Evolutionary conservation across 2,329 filamentous ascomycete species (phyloP), one percentile per base, ranked within the genome.

Genomic region (Clarireedia monteithiana): DNA sequence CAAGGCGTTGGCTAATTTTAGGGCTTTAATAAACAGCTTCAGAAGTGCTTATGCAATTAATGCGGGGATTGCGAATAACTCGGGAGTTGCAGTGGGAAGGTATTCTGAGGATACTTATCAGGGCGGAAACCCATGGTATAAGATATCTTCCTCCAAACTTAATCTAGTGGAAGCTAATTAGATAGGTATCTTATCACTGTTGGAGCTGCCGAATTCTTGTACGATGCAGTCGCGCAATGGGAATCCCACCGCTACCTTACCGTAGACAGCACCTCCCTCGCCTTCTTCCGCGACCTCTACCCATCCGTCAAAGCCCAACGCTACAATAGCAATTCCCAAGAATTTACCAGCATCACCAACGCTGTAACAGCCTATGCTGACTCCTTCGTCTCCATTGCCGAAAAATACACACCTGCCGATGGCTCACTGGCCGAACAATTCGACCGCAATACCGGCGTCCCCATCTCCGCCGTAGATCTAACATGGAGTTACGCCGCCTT

Each of bases 171-270:
- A 46, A 42, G 12, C 51, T 50, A 36, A 53, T 49, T 49, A 39
- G 45, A 12, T 6, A 65, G 64, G 64, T 88, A 89, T 63, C 77
- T 91, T 7, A 79, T 80, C 64, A 91, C 86, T 0, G 77, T 89
- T 26, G 87, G 85, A 1, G 87, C 87, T 0, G 89, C 88, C 3
- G 89, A 94, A 70, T 85, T 89, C 67, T 79, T 94, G 6, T 92
- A 91, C 69, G 84, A 88, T 62, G 85, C 88, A 0, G 67, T 90
- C 1, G 84, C 85, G 57, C 83, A 87, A 60, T 92, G 86, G 86
- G 76, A 83, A 63, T 71, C 75, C 26, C 70, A 76, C 14, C 82
- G 82, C 1, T 82, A 76, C 10, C 75, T 94, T 62, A 77, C 75
- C 1, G 79, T 92, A 45, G 85, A 82, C 9, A 71, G 73, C 0